Evolutionary conservation across 257 asterid genomes (phyloP), one percentile per base, ranked within the genome.

Genomic region (Solanum etuberosum): DNA sequence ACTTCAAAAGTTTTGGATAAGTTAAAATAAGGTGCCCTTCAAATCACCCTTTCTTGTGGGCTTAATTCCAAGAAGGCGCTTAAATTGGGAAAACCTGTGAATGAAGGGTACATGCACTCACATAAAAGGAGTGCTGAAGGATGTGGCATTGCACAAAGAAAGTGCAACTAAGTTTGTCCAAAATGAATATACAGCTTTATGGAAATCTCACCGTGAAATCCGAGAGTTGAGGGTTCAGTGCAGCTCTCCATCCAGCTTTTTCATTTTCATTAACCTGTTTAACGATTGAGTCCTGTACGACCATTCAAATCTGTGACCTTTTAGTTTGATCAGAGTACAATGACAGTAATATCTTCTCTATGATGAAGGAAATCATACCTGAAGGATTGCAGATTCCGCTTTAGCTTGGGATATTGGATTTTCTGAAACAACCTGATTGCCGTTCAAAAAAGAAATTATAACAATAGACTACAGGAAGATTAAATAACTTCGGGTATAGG

Each of bases 181-280:
- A 72, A 73, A 83, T 74, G 46, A 86, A 85, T 59, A 65, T 48
- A 10, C 29, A 87, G 40, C 16, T 20, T 29, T 70, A 23, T 54
- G n/a, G 77, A 77, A 89, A 87, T 91, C 92, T 92, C 85, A 96
- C 98, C 13, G 99, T 94, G 84, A 92, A 91, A 90, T 97, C 91
- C 86, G 96, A 91, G 87, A 97, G 93, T 65, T 94, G 94, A 46
- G 97, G 94, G 88, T 88, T 97, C 96, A 93, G 91, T 51, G 93
- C 91, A 89, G 99, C 99, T 92, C 87, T 92, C 99, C 99, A 97
- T 91, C 99, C 98, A 40, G 98, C 95, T 85, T 94, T 88, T 43
- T 91, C 86, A 90, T 97, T 93, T 46, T 85, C 92, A 90, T 97
- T 97, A 86, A 97, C 89, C 65, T 35, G 78, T 90, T 91, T 89